Evolutionary conservation across 192 early-diverging fungal species (phyloP).

Genomic region (Rhizoclosmatium sp.): DNA sequence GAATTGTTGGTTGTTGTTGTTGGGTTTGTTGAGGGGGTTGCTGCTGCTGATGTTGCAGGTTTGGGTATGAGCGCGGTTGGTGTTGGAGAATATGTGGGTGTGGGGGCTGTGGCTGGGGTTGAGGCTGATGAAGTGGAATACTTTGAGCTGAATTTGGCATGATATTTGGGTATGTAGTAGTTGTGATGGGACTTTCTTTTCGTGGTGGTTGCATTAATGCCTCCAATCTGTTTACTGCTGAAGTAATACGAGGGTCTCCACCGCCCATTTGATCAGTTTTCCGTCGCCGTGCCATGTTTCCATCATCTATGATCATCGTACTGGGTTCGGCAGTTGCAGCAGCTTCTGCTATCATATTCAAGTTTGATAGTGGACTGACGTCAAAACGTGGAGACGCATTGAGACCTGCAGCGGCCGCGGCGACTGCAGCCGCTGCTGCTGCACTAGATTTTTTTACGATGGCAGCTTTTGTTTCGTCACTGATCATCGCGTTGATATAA

Average conservation of each 20-base stretch:
- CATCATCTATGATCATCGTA: neutral
- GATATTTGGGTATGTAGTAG: neutral
- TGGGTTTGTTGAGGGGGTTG: neutral
- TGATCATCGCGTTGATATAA: conserved; percentile 5
- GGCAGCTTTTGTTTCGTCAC: conserved; percentile 33
- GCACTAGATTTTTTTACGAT: conserved; percentile 25
- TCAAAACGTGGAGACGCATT: neutral
- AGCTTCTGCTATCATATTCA: conserved; percentile 33
- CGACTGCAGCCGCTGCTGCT: neutral
- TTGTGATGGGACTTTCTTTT: neutral
- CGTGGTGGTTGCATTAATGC: conserved; percentile 6
- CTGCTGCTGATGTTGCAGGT: neutral
- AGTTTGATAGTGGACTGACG: conserved; percentile 16
- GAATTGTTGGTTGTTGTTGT: neutral
- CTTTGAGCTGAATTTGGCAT: neutral
- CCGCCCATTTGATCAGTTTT: neutral
- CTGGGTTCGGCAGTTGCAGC: conserved; percentile 23
- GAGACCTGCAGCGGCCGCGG: neutral
- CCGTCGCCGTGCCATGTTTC: no score
- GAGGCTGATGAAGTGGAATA: neutral
- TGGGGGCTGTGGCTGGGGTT: neutral
- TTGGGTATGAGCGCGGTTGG: neutral
- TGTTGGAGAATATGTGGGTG: neutral
- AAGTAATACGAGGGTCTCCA: conserved; percentile 9
- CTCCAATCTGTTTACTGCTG: conserved; percentile 4